A percentile compares a stretch with the other conserved stretches of the same genome.
Conservation (phyloP, 306 rosid genomes). For the Datisca glomerata region DNA sequence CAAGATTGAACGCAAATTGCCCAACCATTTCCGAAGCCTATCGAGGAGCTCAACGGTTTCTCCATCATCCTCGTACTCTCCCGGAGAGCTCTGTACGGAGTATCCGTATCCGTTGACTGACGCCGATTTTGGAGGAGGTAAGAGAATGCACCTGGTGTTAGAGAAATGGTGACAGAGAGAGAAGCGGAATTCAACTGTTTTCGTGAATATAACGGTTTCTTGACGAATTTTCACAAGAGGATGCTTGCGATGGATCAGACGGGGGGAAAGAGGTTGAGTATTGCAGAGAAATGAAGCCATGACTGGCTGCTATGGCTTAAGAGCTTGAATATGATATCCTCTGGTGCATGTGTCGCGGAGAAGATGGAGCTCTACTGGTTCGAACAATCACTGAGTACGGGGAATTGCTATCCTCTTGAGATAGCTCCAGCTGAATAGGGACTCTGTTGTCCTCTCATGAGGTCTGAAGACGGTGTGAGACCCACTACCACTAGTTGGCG, state of each 20-base stretch:
- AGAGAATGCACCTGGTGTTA: slow-evolving; percentile 13
- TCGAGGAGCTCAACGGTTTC: slow-evolving; percentile 18
- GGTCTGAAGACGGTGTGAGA: too few relatives aligned
- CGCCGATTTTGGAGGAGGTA: slow-evolving; percentile 29
- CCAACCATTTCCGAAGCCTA: slow-evolving; percentile 23
- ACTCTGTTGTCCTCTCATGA: too few relatives aligned
- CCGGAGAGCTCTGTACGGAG: slow-evolving; percentile 26
- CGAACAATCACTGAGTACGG: too few relatives aligned
- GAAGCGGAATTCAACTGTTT: slow-evolving; percentile 4
- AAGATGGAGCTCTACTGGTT: background rate
- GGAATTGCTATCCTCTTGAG: too few relatives aligned
- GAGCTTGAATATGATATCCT: slow-evolving; percentile 5
- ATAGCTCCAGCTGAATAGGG: too few relatives aligned
- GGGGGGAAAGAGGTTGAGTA: slow-evolving; percentile 17
- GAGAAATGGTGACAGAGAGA: slow-evolving; percentile 10
- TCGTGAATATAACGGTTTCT: slow-evolving; percentile 11
- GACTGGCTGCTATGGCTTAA: too few relatives aligned
- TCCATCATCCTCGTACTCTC: slow-evolving; percentile 9
- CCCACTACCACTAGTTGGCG: too few relatives aligned
- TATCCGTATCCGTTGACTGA: slow-evolving; percentile 52
- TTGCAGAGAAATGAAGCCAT: slow-evolving; percentile 45
- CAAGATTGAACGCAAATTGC: slow-evolving; percentile 28
- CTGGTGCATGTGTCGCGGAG: background rate
- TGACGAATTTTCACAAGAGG: slow-evolving; percentile 5
- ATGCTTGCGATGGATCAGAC: slow-evolving; percentile 16